A percentile compares a stretch with the other conserved stretches of the same genome.
Conservation (phyloP, 2,329 filamentous ascomycete genomes). For the Fusarium verrucosum region DNA sequence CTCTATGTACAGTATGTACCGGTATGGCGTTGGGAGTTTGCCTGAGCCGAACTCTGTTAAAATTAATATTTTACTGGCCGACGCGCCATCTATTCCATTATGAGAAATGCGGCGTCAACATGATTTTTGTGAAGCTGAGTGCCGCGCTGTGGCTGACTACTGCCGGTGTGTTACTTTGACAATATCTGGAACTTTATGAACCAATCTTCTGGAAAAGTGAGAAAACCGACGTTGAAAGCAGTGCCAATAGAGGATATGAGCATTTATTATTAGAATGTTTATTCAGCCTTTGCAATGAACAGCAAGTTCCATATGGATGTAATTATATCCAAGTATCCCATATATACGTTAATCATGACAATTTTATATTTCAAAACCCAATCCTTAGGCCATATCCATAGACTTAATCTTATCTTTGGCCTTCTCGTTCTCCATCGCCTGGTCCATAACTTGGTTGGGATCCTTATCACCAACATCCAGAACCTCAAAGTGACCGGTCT, state of each 20-base stretch:
- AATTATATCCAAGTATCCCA: neutral
- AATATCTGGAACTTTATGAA: too few species aligned
- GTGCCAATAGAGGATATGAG: too few species aligned
- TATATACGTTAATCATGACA: neutral
- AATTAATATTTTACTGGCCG: neutral
- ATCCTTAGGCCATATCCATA: conserved; percentile 23
- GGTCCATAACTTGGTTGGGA: conserved; percentile 29
- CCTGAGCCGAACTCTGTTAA: neutral
- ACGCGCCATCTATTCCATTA: neutral
- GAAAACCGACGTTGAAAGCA: too few species aligned
- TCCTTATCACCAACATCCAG: conserved; percentile 34
- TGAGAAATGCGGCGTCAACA: neutral
- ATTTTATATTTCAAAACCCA: neutral
- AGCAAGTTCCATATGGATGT: neutral
- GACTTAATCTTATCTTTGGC: conserved; percentile 32
- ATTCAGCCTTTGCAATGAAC: neutral
- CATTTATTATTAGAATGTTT: neutral
- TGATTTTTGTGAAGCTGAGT: neutral
- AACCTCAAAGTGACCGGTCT: conserved; percentile 28
- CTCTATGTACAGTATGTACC: too few species aligned
- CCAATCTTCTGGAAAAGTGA: too few species aligned
- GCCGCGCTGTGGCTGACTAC: neutral
- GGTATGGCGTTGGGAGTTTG: neutral
- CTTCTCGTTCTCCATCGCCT: conserved; percentile 28
- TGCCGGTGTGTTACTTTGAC: neutral